phyloP scores from a whole-genome alignment of 2,329 filamentous ascomycete genomes.

The Neurospora crassa region DNA sequence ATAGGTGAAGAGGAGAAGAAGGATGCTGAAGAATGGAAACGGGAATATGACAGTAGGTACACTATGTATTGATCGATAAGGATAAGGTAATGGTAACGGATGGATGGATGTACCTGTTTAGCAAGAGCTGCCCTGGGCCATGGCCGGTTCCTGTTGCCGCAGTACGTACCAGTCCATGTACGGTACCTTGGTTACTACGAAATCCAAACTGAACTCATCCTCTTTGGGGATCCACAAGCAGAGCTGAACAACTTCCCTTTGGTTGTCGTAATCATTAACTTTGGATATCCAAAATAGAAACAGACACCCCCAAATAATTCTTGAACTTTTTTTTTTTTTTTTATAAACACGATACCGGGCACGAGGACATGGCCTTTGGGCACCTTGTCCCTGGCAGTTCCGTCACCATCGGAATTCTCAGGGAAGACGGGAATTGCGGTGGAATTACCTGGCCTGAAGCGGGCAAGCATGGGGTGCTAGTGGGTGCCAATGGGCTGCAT shows the following conservation, averaged over 20 bases:
- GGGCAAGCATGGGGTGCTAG: background rate
- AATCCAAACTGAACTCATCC: background rate
- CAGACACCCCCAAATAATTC: background rate
- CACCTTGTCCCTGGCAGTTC: background rate
- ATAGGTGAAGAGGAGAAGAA: background rate
- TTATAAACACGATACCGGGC: background rate
- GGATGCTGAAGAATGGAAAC: background rate
- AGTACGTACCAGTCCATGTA: background rate
- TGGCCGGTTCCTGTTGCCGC: background rate
- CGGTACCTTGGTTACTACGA: background rate
- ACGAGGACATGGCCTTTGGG: background rate
- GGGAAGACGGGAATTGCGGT: background rate
- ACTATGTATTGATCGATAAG: background rate
- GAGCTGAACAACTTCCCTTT: background rate
- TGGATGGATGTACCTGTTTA: background rate
- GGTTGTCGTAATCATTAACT: background rate
- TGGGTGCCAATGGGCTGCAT: background rate
- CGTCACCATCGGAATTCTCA: constrained; percentile 1
- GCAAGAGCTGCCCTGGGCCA: background rate
- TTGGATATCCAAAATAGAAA: background rate
- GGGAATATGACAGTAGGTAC: background rate
- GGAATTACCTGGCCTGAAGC: background rate
- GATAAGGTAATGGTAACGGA: background rate
- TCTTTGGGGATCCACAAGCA: background rate
- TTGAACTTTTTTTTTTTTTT: background rate